Percentiles rank a stretch among this genome's conserved stretches.
Conservation (phyloP, 2,329 filamentous ascomycete species). For the Chaetomium olivaceum region DNA sequence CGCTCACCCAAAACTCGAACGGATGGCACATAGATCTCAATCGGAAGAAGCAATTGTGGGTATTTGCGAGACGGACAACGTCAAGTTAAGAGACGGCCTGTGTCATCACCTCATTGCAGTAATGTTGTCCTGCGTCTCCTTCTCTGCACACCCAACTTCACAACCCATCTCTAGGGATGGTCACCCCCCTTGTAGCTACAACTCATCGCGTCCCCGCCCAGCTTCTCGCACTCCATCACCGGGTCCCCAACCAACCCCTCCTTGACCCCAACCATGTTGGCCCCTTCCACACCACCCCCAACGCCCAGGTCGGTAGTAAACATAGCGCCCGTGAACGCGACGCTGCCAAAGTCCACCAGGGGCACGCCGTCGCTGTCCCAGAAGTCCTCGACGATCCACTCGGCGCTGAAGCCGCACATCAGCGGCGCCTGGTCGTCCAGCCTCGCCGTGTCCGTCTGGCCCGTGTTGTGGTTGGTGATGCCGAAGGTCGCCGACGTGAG, state of each 20-base stretch:
- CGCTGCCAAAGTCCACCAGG: constrained; percentile 14
- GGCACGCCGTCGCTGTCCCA: constrained; percentile 10
- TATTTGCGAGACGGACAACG: not conserved
- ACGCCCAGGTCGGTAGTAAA: constrained; percentile 5
- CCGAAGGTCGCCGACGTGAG: not conserved
- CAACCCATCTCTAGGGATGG: not conserved
- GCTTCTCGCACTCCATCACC: constrained; percentile 12
- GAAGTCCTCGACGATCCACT: constrained; percentile 22
- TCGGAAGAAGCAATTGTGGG: not conserved
- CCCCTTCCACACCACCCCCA: constrained; percentile 1
- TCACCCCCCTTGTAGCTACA: not conserved
- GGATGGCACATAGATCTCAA: not conserved
- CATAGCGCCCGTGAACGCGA: not conserved
- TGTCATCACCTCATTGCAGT: not conserved
- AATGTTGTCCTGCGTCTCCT: not conserved
- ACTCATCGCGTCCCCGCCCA: not conserved
- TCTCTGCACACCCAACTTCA: not conserved
- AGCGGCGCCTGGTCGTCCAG: constrained; percentile 3
- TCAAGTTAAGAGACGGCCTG: not conserved
- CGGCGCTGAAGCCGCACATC: constrained; percentile 16
- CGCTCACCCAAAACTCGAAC: too few relatives aligned
- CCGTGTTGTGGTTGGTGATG: constrained; percentile 11
- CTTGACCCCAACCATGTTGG: constrained; percentile 1
- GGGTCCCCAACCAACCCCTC: not conserved
- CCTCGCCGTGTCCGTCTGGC: not conserved